Percentiles rank a stretch among this genome's conserved stretches.
Conservation (phyloP, 305 asterid species). For the Fraxinus angustifolia region DNA sequence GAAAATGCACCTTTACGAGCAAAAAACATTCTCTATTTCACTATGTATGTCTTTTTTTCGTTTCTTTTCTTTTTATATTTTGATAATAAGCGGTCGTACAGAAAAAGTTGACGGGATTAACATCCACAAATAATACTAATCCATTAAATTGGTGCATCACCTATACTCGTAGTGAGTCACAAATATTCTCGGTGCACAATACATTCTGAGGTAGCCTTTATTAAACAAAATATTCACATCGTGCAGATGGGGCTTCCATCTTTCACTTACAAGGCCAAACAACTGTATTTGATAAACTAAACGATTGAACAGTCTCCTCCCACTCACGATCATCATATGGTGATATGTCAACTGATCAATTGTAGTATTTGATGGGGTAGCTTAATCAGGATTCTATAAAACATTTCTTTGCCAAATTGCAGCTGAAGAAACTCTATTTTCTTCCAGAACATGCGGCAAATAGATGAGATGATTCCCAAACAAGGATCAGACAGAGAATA, state of each 20-base stretch:
- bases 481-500: not conserved
- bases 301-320: not conserved
- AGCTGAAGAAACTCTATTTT: not conserved
- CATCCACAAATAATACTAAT: not conserved
- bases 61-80: not conserved
- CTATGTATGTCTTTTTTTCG: not conserved
- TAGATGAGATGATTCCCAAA: not conserved
- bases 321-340: not conserved
- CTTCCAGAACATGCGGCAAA: not conserved
- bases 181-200: not conserved
- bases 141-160: not conserved
- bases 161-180: not conserved
- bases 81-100: not conserved
- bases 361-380: not conserved
- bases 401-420: not conserved
- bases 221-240: not conserved
- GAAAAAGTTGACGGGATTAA: not conserved
- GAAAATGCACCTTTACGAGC: not conserved
- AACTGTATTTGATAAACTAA: not conserved
- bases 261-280: not conserved
- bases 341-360: not conserved
- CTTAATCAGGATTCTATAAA: not conserved
- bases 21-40: not conserved
- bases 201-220: slow-evolving; percentile 5
- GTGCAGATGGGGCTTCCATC: not conserved